Conservation (phyloP, 257 asterid species). For the Lavandula angustifolia region DNA sequence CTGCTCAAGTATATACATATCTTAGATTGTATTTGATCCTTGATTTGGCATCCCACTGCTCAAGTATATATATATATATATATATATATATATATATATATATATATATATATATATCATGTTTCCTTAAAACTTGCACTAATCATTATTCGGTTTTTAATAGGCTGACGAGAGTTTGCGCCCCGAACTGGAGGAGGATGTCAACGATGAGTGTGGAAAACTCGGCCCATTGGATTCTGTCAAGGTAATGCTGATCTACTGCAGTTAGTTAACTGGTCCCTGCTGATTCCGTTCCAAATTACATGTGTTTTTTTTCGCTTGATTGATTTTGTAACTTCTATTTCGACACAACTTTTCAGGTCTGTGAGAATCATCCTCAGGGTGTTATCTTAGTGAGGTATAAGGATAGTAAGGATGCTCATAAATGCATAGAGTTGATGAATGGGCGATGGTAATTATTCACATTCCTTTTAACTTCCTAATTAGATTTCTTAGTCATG, state of each 20-base stretch:
- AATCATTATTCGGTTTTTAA: slow-evolving; percentile 23
- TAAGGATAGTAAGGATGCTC: slow-evolving; percentile 78
- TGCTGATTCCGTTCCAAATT: slow-evolving; percentile 1
- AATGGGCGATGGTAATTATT: slow-evolving; percentile 78
- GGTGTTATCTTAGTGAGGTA: slow-evolving; percentile 86
- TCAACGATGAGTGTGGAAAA: slow-evolving; percentile 79
- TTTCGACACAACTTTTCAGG: slow-evolving; percentile 43
- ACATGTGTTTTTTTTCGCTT: slow-evolving; percentile 5
- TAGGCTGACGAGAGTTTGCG: slow-evolving; percentile 75
- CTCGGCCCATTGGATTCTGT: slow-evolving; percentile 84
- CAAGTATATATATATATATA: not conserved
- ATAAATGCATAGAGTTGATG: slow-evolving; percentile 87
- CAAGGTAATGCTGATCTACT: slow-evolving; percentile 49
- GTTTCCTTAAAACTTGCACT: slow-evolving; percentile 7
- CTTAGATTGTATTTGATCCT: too few relatives aligned
- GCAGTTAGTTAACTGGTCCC: not conserved
- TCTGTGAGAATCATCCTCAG: slow-evolving; percentile 88
- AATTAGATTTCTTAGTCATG: not conserved
- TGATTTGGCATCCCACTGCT: not conserved
- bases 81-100: too few relatives aligned
- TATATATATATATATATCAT: not conserved
- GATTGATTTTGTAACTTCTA: slow-evolving; percentile 17
- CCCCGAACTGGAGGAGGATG: slow-evolving; percentile 79
- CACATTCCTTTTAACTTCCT: slow-evolving; percentile 14
- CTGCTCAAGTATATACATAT: too few relatives aligned